phyloP scores from a whole-genome alignment of 768 basidiomycete genomes.

The Pulveroboletus sp. region DNA sequence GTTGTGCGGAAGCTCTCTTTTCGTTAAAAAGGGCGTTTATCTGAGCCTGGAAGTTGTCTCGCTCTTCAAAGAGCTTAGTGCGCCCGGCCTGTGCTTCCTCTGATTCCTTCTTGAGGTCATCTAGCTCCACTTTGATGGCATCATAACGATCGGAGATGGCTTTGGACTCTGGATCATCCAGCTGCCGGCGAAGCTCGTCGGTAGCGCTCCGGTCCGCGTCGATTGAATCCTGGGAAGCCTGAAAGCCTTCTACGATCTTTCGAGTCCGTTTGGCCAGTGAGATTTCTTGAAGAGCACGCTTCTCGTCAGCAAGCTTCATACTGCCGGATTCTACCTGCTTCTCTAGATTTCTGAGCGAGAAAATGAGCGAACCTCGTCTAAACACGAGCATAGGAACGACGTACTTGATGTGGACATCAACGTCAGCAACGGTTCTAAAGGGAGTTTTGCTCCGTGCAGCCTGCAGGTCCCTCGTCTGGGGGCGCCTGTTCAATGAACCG shows the following conservation, averaged over 20 bases:
- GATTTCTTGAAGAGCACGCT: conserved; percentile 91
- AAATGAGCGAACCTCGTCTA: conserved; percentile 1
- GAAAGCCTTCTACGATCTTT: conserved; percentile 74
- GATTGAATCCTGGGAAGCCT: conserved; percentile 73
- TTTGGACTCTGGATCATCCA: conserved; percentile 88
- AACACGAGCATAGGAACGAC: conserved; percentile 22
- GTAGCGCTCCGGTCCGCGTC: conserved; percentile 67
- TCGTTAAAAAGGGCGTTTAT: conserved; percentile 66
- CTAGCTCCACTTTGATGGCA: conserved; percentile 77
- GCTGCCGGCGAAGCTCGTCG: conserved; percentile 76
- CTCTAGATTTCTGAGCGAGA: conserved; percentile 61
- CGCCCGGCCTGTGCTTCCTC: conserved; percentile 82
- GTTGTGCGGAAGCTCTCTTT: conserved; percentile 69
- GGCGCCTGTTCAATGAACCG: conserved; percentile 1
- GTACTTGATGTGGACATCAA: conserved; percentile 84
- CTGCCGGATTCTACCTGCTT: conserved; percentile 88
- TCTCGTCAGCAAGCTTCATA: conserved; percentile 93
- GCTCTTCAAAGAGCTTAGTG: conserved; percentile 81
- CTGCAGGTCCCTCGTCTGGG: conserved; percentile 82
- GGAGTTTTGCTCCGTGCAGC: conserved; percentile 69
- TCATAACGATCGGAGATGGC: conserved; percentile 79
- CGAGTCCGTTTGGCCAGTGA: conserved; percentile 64
- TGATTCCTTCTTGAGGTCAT: conserved; percentile 77
- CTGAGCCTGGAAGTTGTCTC: conserved; percentile 64
- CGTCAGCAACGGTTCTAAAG: conserved; percentile 79